Percentiles rank a stretch among this genome's conserved stretches.
These are phyloP conservation scores for Trapa bicornis DNA, from an alignment of 345 rosid genomes.

Conservation along the genomic window DNA sequence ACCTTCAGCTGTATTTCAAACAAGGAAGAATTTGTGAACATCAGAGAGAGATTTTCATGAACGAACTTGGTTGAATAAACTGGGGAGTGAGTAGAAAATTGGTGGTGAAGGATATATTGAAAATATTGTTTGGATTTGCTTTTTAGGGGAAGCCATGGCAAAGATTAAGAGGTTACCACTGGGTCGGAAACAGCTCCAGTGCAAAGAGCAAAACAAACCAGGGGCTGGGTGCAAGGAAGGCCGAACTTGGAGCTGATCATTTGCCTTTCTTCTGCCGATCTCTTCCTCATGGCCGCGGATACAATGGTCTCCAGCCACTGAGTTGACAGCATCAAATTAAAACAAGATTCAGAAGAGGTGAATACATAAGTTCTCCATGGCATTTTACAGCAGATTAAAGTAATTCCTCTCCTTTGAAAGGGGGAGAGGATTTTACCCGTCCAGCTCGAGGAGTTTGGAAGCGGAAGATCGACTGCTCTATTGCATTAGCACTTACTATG, in stretches of 20 bases:
- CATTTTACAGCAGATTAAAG: neutral
- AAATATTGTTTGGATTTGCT: neutral
- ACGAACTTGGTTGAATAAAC: no score
- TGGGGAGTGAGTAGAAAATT: no score
- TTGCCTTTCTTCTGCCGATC: constrained; percentile 57
- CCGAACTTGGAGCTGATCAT: constrained; percentile 44
- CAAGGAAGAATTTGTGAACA: neutral
- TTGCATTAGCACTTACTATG: constrained; percentile 64
- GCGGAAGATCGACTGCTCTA: constrained; percentile 73
- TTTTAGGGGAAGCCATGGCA: neutral
- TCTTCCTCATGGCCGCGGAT: constrained; percentile 64
- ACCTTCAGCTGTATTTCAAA: constrained; percentile 37
- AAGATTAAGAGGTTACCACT: constrained; percentile 33
- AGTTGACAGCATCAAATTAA: neutral
- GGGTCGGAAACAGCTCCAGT: constrained; percentile 82
- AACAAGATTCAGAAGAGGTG: neutral
- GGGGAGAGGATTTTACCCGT: constrained; percentile 33
- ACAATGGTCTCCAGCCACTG: constrained; percentile 87
- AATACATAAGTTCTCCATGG: neutral
- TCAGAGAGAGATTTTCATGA: no score
- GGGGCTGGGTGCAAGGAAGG: constrained; percentile 40
- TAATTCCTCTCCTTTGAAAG: neutral
- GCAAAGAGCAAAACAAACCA: constrained; percentile 73
- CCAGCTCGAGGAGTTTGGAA: constrained; percentile 60
- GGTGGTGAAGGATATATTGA: no score